Evolutionary conservation across 2,329 filamentous ascomycete genomes (phyloP).

Genomic region (Coniochaeta hoffmannii): DNA sequence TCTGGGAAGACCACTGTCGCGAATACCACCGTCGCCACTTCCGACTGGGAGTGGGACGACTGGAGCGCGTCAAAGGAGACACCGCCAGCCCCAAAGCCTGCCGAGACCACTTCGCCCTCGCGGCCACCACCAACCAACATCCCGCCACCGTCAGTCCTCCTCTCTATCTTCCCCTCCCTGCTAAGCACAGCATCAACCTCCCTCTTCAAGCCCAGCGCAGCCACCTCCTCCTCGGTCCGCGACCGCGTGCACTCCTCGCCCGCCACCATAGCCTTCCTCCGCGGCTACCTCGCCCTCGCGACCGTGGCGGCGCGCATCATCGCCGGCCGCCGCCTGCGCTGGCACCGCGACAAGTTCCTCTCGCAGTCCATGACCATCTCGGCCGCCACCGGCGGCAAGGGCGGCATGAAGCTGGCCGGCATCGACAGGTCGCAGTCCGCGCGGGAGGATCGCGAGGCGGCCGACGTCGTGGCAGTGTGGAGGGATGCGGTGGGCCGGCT

Average conservation of each 20-base stretch:
- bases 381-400: slow-evolving; percentile 58
- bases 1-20: slow-evolving; percentile 7
- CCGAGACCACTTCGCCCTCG: slow-evolving; percentile 11
- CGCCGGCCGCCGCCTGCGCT: slow-evolving; percentile 76
- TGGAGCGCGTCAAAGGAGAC: slow-evolving; percentile 19
- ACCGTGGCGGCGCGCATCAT: slow-evolving; percentile 72
- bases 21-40: slow-evolving; percentile 7
- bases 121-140: slow-evolving; percentile 70
- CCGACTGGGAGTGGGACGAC: slow-evolving; percentile 44
- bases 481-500: slow-evolving; percentile 67
- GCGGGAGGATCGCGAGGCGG: slow-evolving; percentile 77
- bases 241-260: slow-evolving; percentile 58
- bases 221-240: slow-evolving; percentile 49
- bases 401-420: slow-evolving; percentile 80
- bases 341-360: slow-evolving; percentile 82
- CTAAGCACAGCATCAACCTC: slow-evolving; percentile 57
- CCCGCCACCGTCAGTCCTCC: slow-evolving; percentile 76
- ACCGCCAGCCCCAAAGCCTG: slow-evolving; percentile 9
- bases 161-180: slow-evolving; percentile 67
- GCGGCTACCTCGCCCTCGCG: slow-evolving; percentile 55
- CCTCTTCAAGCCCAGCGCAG: slow-evolving; percentile 58
- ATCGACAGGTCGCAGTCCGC: slow-evolving; percentile 76
- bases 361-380: slow-evolving; percentile 87
- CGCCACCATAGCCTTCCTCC: slow-evolving; percentile 54
- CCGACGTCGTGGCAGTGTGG: slow-evolving; percentile 71